Conservation (phyloP, 345 rosid species). For the Limnanthes douglasii region DNA sequence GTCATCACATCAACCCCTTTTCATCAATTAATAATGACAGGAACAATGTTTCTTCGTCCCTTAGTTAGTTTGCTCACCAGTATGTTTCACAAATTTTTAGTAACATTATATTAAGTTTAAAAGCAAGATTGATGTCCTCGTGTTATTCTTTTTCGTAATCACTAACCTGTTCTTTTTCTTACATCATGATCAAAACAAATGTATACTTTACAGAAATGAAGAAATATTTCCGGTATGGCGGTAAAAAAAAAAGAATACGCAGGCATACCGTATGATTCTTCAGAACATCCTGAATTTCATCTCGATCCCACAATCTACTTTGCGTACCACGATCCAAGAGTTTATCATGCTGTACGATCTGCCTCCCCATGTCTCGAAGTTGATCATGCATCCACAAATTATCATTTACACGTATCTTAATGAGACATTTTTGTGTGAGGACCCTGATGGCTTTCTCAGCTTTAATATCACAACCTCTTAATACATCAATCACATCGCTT, state of each 20-base stretch:
- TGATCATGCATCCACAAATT: constrained; percentile 68
- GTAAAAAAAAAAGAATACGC: no score
- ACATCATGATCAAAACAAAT: no score
- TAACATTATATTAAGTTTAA: no score
- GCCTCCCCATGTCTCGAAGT: constrained; percentile 65
- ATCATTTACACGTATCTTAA: constrained; percentile 17
- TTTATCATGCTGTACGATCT: constrained; percentile 21
- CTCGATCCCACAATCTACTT: constrained; percentile 54
- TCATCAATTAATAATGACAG: not conserved
- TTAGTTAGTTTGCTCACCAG: no score
- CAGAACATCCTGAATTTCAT: constrained; percentile 29
- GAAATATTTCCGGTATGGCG: no score
- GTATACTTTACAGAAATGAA: no score
- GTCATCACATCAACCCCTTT: not conserved
- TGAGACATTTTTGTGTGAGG: constrained; percentile 36
- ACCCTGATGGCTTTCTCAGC: constrained; percentile 28
- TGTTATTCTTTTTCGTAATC: no score
- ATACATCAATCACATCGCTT: constrained; percentile 29
- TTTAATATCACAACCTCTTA: constrained; percentile 45
- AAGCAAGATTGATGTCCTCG: no score
- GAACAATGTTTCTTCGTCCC: no score
- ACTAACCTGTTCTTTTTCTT: no score
- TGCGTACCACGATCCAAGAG: constrained; percentile 18
- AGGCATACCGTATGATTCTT: constrained; percentile 20
- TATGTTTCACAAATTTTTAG: no score